Conservation (phyloP, 2,329 filamentous ascomycete species). For the Cryphonectria radicalis region DNA sequence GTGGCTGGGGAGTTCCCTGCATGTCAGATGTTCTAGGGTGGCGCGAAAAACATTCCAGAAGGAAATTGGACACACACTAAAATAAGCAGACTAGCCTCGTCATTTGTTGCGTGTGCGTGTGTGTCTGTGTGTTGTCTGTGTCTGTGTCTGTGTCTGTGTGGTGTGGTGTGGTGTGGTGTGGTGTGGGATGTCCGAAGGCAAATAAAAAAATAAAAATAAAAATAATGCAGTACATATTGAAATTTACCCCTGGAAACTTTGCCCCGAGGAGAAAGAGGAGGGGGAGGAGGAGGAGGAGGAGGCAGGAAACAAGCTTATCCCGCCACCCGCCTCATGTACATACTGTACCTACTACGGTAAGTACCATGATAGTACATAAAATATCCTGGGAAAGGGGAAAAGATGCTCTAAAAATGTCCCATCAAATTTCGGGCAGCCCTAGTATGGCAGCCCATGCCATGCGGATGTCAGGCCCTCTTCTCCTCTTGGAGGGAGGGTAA, state of each 20-base stretch:
- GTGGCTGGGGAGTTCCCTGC: background rate
- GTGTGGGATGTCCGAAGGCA: background rate
- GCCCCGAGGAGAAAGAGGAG: background rate
- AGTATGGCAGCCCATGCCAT: background rate
- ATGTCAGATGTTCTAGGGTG: constrained; percentile 7
- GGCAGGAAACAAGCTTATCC: constrained; percentile 18
- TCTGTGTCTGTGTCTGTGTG: no score
- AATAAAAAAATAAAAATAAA: background rate
- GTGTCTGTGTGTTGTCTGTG: no score
- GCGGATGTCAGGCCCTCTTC: background rate
- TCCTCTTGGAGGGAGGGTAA: background rate
- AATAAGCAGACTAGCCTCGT: background rate
- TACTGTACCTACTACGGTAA: background rate
- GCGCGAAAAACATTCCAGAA: constrained; percentile 18
- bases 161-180: background rate
- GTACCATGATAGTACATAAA: background rate
- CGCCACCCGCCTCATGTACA: background rate
- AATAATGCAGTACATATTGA: background rate
- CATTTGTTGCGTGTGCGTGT: background rate
- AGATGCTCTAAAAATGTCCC: background rate
- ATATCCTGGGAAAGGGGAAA: background rate
- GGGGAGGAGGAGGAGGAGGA: background rate
- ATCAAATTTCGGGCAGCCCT: constrained; percentile 15
- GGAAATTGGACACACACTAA: constrained; percentile 3
- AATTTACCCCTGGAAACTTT: constrained; percentile 6